These are phyloP conservation scores for Alternaria sp. DNA, from an alignment of 2,329 filamentous ascomycete species.

Conservation along the genomic window DNA sequence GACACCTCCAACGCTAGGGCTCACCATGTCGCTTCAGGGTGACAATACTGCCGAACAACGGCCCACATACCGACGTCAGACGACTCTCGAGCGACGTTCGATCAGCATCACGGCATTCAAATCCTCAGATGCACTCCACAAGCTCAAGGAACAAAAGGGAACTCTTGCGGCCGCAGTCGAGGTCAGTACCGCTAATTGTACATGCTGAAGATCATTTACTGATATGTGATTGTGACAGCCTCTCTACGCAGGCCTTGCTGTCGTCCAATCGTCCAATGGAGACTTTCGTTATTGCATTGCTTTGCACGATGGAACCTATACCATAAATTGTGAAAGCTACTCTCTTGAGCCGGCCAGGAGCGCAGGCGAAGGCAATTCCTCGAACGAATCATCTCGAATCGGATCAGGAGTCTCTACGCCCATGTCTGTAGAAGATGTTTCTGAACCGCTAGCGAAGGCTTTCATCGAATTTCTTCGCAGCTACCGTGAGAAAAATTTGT, in stretches of 20 bases:
- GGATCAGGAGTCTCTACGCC: slow-evolving; percentile 27
- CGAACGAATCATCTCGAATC: slow-evolving; percentile 14
- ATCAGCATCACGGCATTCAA: slow-evolving; percentile 15
- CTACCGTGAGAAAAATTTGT: slow-evolving; percentile 71
- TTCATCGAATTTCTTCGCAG: slow-evolving; percentile 64
- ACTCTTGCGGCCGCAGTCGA: slow-evolving; percentile 14
- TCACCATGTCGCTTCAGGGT: slow-evolving; percentile 14
- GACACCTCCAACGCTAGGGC: neutral
- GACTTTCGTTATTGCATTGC: slow-evolving; percentile 65
- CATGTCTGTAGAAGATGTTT: slow-evolving; percentile 18
- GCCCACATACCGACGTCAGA: slow-evolving; percentile 8
- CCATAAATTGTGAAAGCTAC: slow-evolving; percentile 72
- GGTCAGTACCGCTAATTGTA: neutral
- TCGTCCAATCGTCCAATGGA: slow-evolving; percentile 60
- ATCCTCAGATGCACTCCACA: slow-evolving; percentile 12
- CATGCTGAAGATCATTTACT: neutral
- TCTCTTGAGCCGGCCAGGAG: slow-evolving; percentile 8
- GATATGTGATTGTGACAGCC: slow-evolving; percentile 28
- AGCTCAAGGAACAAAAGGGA: slow-evolving; percentile 17
- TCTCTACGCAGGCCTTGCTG: slow-evolving; percentile 70
- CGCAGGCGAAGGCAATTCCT: neutral
- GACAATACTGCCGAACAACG: slow-evolving; percentile 10
- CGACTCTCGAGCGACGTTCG: slow-evolving; percentile 17
- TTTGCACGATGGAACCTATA: slow-evolving; percentile 77
- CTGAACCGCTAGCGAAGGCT: slow-evolving; percentile 61